These are phyloP conservation scores for Litsea cubeba DNA, from an alignment of 164 flowering plant species.

Conservation along the genomic window DNA sequence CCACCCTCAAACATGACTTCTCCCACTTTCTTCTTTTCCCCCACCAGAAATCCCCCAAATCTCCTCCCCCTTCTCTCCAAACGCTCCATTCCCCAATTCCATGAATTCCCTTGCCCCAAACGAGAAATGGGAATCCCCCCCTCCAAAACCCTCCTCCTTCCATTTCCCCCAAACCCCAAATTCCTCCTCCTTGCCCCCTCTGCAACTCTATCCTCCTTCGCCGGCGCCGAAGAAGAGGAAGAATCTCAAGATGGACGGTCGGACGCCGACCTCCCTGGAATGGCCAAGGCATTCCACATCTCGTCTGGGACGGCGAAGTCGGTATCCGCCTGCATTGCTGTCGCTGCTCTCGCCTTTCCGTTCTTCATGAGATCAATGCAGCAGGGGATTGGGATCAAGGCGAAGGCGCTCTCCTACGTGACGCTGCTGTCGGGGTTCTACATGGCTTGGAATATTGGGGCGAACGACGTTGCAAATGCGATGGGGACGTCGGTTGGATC, in stretches of 20 bases:
- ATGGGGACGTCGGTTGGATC: conserved; percentile 99
- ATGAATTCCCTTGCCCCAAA: conserved; percentile 12
- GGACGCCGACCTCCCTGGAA: conserved; percentile 35
- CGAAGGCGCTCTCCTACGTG: conserved; percentile 52
- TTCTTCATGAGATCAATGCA: conserved; percentile 57
- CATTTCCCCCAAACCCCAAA: conserved; percentile 10
- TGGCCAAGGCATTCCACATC: conserved; percentile 83
- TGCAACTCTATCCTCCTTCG: conserved; percentile 59
- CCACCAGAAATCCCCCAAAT: conserved; percentile 31
- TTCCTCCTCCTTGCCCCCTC: conserved; percentile 24
- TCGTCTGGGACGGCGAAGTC: conserved; percentile 67
- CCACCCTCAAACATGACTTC: conserved; percentile 42
- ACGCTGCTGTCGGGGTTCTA: conserved; percentile 79
- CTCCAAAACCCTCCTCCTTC: conserved; percentile 17
- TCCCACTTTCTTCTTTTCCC: conserved; percentile 39
- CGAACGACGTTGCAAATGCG: conserved; percentile 96
- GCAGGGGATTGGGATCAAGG: conserved; percentile 54
- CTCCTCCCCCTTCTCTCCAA: conserved; percentile 26
- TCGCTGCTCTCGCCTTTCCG: conserved; percentile 61
- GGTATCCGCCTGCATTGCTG: conserved; percentile 53
- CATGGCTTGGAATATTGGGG: conserved; percentile 99
- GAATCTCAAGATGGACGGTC: conserved; percentile 9
- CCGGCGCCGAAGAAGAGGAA: conserved; percentile 42
- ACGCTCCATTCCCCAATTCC: conserved; percentile 8
- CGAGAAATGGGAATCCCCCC: conserved; percentile 8